phyloP scores from a whole-genome alignment of 2,329 filamentous ascomycete genomes.

The Daldinia sp. region DNA sequence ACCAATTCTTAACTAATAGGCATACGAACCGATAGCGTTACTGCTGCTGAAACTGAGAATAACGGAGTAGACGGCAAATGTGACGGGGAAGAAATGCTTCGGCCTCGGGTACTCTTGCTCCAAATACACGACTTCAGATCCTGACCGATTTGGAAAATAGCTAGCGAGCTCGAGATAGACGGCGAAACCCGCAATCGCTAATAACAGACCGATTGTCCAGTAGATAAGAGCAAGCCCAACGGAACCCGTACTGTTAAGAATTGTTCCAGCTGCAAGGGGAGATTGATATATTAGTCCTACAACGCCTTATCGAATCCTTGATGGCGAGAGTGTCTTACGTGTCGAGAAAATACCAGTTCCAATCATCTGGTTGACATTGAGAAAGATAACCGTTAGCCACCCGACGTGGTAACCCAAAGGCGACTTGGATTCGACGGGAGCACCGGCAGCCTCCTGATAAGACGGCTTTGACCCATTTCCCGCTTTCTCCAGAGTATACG shows the following conservation, averaged over 20 bases:
- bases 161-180: conserved; percentile 67
- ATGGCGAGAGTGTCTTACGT: conserved; percentile 39
- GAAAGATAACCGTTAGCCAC: conserved; percentile 66
- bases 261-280: conserved; percentile 58
- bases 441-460: conserved; percentile 71
- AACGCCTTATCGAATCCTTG: too few species aligned
- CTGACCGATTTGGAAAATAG: conserved; percentile 69
- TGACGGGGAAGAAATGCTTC: conserved; percentile 66
- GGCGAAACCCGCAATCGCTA: conserved; percentile 60
- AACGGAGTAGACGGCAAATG: conserved; percentile 67
- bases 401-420: conserved; percentile 72
- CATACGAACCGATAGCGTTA: conserved; percentile 63
- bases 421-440: conserved; percentile 69
- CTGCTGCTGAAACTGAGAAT: conserved; percentile 69
- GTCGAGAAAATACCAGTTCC: conserved; percentile 70
- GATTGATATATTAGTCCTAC: neutral
- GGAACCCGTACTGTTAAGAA: conserved; percentile 64
- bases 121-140: conserved; percentile 68
- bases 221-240: conserved; percentile 66
- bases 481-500: conserved; percentile 47
- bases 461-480: conserved; percentile 60
- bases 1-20: neutral
- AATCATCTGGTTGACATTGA: conserved; percentile 72
- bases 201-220: conserved; percentile 65
- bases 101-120: conserved; percentile 70